Evolutionary conservation across 169 alveolate species (phyloP).

Genomic region (Plasmodium chabaudi): DNA sequence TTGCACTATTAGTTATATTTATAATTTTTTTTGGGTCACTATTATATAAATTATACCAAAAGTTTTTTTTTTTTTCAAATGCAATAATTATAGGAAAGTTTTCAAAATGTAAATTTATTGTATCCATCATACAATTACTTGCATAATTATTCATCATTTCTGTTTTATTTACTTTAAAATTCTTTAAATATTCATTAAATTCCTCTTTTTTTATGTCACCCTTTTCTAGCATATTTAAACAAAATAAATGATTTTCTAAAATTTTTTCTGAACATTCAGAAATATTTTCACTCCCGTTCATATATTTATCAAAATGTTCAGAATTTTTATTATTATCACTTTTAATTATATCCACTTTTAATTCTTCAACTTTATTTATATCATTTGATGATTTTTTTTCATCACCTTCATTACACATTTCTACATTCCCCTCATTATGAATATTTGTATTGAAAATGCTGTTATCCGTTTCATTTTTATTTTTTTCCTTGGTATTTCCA

Average conservation of each 20-base stretch:
- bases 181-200: conserved; percentile 42
- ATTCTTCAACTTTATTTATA: neutral
- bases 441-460: no score
- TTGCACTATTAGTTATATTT: conserved; percentile 13
- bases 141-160: conserved; percentile 1
- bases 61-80: conserved; percentile 63
- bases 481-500: no score
- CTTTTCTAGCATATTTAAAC: conserved; percentile 50
- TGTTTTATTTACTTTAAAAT: neutral
- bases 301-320: neutral
- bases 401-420: neutral
- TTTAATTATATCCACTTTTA: neutral
- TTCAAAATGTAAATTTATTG: conserved; percentile 2
- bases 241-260: conserved; percentile 40
- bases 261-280: conserved; percentile 23
- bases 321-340: conserved; percentile 7
- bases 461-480: no score
- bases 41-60: conserved; percentile 48
- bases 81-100: conserved; percentile 56
- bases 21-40: conserved; percentile 3
- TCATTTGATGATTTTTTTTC: conserved; percentile 1
- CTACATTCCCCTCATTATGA: neutral
- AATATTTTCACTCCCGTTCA: neutral
- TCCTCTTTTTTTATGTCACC: conserved; percentile 31
- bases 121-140: conserved; percentile 46